Percentiles rank a stretch among this genome's conserved stretches.
Evolutionary conservation across 129 eudicot species (phyloP).

Genomic region (Flaveria bidentis): DNA sequence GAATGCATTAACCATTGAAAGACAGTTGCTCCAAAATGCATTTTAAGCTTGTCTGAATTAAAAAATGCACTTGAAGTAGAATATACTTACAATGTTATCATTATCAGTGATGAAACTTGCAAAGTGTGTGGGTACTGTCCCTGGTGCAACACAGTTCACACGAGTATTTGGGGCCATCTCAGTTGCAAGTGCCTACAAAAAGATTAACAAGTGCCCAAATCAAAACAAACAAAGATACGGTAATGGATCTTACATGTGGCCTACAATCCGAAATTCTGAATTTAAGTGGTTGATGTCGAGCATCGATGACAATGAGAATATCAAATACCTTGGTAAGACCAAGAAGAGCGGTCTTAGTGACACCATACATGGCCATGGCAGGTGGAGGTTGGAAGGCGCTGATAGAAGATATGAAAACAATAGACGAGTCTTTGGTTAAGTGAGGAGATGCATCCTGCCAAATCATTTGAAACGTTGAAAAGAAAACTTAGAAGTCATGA

Average conservation of each 20-base stretch:
- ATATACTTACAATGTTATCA: slow-evolving; percentile 48
- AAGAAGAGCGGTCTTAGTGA: slow-evolving; percentile 90
- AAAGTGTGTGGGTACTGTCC: slow-evolving; percentile 84
- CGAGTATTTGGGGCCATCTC: slow-evolving; percentile 95
- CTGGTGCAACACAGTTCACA: slow-evolving; percentile 94
- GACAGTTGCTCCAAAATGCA: background rate
- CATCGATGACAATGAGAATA: background rate
- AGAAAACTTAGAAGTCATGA: background rate
- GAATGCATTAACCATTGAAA: background rate
- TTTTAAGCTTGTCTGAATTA: background rate
- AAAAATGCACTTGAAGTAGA: background rate
- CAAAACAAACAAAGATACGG: background rate
- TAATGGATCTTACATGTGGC: background rate
- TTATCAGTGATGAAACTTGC: slow-evolving; percentile 56
- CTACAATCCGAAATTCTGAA: background rate
- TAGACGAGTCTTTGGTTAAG: slow-evolving; percentile 62
- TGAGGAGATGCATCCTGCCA: slow-evolving; percentile 80
- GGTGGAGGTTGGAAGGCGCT: slow-evolving; percentile 53
- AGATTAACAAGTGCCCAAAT: slow-evolving; percentile 16
- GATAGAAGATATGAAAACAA: slow-evolving; percentile 63
- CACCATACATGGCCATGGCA: slow-evolving; percentile 83
- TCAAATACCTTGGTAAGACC: slow-evolving; percentile 87
- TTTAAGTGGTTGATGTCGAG: background rate
- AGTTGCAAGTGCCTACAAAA: slow-evolving; percentile 73
- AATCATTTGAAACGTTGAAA: background rate